Conservation (phyloP, 116 monocot genomes). For the Posidonia oceanica region DNA sequence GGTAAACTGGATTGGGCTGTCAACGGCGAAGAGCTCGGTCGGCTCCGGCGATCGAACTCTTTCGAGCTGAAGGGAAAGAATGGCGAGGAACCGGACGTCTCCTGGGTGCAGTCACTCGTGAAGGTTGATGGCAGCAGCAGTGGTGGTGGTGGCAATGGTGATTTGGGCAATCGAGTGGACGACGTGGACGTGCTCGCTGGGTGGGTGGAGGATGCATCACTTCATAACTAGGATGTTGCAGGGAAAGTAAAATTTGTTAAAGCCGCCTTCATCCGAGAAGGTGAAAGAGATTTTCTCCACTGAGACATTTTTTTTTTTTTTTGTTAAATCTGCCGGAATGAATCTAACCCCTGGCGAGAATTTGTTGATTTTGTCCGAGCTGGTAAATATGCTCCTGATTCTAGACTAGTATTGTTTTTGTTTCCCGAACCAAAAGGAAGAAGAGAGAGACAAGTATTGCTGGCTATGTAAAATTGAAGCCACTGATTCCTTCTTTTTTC, state of each 20-base stretch:
- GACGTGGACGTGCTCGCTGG: not conserved
- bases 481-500: too few species aligned
- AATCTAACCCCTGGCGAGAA: too few species aligned
- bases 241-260: not conserved
- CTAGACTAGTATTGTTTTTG: too few species aligned
- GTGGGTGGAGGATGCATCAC: not conserved
- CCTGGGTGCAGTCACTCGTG: not conserved
- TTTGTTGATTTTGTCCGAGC: too few species aligned
- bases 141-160: not conserved
- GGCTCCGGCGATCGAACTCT: constrained; percentile 4
- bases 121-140: not conserved
- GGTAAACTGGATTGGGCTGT: constrained; percentile 42
- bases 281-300: too few species aligned
- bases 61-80: constrained; percentile 11
- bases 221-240: not conserved
- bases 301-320: too few species aligned
- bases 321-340: too few species aligned
- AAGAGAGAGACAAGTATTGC: too few species aligned
- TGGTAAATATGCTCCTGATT: too few species aligned
- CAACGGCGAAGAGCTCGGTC: constrained; percentile 37
- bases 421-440: too few species aligned
- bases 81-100: not conserved
- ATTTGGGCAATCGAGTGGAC: not conserved
- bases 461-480: too few species aligned
- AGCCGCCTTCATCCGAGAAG: too few species aligned